Conservation (phyloP, 2,329 filamentous ascomycete species). For the Truncatella angustata region DNA sequence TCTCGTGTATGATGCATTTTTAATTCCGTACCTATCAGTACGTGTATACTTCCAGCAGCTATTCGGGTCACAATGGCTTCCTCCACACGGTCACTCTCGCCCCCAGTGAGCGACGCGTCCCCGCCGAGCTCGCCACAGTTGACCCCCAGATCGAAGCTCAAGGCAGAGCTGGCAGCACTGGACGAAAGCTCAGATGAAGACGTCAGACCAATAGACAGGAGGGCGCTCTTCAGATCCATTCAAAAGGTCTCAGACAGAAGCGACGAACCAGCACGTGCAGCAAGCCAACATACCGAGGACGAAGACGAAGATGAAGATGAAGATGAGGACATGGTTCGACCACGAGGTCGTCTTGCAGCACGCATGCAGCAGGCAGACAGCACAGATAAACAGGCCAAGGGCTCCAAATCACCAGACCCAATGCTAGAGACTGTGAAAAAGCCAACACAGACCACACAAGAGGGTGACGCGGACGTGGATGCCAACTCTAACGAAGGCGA, state of each 20-base stretch:
- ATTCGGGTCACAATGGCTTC: constrained; percentile 42
- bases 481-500: constrained; percentile 23
- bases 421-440: background rate
- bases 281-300: constrained; percentile 21
- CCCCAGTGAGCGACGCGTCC: constrained; percentile 38
- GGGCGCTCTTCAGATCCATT: constrained; percentile 21
- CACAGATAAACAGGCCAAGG: background rate
- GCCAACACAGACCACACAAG: constrained; percentile 6
- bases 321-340: constrained; percentile 38
- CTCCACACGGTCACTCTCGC: constrained; percentile 45
- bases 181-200: constrained; percentile 44
- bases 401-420: constrained; percentile 1
- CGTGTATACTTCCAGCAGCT: constrained; percentile 10
- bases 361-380: constrained; percentile 25
- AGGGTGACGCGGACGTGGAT: constrained; percentile 13
- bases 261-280: constrained; percentile 12
- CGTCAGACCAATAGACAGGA: constrained; percentile 20
- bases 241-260: constrained; percentile 16
- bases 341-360: constrained; percentile 33
- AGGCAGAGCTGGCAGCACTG: constrained; percentile 49
- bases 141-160: constrained; percentile 55
- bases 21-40: constrained; percentile 14
- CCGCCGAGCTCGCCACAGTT: constrained; percentile 42
- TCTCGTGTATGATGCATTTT: constrained; percentile 14
- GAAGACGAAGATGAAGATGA: constrained; percentile 40